Base-by-base conservation (phyloP, 2,329 filamentous ascomycete species). In the Clathrospora elynae region DNA sequence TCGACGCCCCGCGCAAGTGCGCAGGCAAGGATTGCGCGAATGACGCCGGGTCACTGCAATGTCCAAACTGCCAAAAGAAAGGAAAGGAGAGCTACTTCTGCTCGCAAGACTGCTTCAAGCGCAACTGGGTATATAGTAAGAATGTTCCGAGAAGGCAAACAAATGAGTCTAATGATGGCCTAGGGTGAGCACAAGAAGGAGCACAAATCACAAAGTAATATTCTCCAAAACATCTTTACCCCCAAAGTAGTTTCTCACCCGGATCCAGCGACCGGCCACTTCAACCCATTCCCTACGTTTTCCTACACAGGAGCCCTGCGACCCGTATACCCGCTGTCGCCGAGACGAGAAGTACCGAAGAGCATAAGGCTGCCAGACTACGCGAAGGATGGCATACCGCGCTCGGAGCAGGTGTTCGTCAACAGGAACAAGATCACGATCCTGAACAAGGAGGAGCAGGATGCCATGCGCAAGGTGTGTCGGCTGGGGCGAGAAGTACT, bases 101-200 rank as follows among this genome's bases (percentile, higher is more conserved):
- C 77, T 90, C 90, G 18, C 93, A 99, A 72, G 93, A 97, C 61
- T 99, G 93, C 78, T 99, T 99, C 76, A 97, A 96, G 80, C 86
- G 85, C 72, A 99, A 90, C 78, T 99, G 93, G 93, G 93, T 97
- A 84, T 61, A 57, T 59, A 55, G 45, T 58, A 55, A 53, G 46
- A 54, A 33, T n/a, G 17, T 14, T 32, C 35, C 28, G 30, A 34
- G 14, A 28, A 19, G 44, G 33, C 42, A 47, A 42, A 34, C 28
- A 35, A 51, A 35, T 41, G 35, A 33, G 37, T 47, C 62, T 67
- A 59, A 67, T 47, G 19, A 32, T 24, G 30, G 42, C 12, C 37
- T 63, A 96, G 91, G 77, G 75, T 70, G 83, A 85, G 49, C 92
- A 97, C 77, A 97, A 96, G 75, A 73, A 78, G 50, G 71, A 86